phyloP scores from a whole-genome alignment of 305 asterid species.

The Galium porrigens region DNA sequence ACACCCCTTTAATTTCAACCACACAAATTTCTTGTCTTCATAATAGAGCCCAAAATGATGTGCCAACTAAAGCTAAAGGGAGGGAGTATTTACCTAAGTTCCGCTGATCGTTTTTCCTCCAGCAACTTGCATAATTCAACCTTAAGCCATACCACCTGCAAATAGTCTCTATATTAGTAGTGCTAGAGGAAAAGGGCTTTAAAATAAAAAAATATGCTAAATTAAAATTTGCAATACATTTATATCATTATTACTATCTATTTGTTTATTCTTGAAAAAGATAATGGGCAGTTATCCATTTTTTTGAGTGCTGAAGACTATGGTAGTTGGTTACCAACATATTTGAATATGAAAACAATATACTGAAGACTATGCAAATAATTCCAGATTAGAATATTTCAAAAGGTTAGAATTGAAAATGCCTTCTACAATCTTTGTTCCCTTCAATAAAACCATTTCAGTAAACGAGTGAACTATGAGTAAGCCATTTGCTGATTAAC shows the following conservation, averaged over 20 bases:
- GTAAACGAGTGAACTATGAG: background rate
- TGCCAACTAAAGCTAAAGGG: too few relatives aligned
- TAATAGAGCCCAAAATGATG: too few relatives aligned
- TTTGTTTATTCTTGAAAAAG: background rate
- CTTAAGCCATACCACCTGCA: constrained; percentile 83
- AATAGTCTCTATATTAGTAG: constrained; percentile 10
- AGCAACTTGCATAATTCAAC: constrained; percentile 79
- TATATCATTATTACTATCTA: too few relatives aligned
- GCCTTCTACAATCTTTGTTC: background rate
- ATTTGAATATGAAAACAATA: background rate
- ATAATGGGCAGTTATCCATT: background rate
- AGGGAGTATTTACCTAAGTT: constrained; percentile 48
- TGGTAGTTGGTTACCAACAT: background rate
- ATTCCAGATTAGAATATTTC: too few relatives aligned
- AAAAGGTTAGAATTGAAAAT: background rate
- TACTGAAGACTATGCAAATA: background rate
- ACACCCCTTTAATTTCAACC: background rate
- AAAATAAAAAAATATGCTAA: background rate
- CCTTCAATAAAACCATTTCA: background rate
- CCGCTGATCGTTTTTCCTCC: constrained; percentile 85
- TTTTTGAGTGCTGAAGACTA: background rate
- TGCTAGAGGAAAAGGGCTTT: background rate
- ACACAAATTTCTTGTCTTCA: too few relatives aligned
- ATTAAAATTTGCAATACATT: background rate
- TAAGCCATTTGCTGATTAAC: too few relatives aligned